phyloP scores from a whole-genome alignment of 768 basidiomycete genomes.

The Trametopsis cervina region DNA sequence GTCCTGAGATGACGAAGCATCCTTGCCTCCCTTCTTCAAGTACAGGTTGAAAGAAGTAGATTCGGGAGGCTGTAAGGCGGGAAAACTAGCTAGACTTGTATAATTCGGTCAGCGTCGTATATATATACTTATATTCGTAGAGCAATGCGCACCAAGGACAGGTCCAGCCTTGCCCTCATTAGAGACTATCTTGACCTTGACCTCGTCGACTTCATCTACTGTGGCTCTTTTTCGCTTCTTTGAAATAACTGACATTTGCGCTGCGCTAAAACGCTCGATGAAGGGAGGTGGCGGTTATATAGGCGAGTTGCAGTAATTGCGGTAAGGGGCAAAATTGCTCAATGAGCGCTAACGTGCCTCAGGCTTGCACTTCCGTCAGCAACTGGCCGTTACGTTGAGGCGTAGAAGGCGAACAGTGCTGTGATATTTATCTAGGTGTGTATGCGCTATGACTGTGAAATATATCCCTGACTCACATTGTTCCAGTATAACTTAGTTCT shows the following conservation, averaged over 20 bases:
- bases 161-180: conserved; percentile 37
- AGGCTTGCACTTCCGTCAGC: no score
- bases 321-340: no score
- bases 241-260: conserved; percentile 7
- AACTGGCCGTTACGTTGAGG: neutral
- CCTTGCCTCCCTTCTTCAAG: conserved; percentile 26
- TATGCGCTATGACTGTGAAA: neutral
- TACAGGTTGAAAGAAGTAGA: conserved; percentile 61
- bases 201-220: conserved; percentile 24
- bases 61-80: conserved; percentile 50
- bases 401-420: neutral
- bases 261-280: no score
- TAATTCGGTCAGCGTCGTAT: neutral
- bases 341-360: no score
- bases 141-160: conserved; percentile 38
- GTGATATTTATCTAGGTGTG: neutral
- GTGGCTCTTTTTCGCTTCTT: conserved; percentile 43
- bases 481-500: conserved; percentile 2
- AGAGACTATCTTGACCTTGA: conserved; percentile 31
- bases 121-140: neutral
- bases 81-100: conserved; percentile 48
- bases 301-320: no score
- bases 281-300: no score
- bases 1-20: conserved; percentile 1
- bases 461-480: no score